These are phyloP conservation scores for Claviceps humidiphila DNA, from an alignment of 2,329 filamentous ascomycete genomes.

Conservation along the genomic window DNA sequence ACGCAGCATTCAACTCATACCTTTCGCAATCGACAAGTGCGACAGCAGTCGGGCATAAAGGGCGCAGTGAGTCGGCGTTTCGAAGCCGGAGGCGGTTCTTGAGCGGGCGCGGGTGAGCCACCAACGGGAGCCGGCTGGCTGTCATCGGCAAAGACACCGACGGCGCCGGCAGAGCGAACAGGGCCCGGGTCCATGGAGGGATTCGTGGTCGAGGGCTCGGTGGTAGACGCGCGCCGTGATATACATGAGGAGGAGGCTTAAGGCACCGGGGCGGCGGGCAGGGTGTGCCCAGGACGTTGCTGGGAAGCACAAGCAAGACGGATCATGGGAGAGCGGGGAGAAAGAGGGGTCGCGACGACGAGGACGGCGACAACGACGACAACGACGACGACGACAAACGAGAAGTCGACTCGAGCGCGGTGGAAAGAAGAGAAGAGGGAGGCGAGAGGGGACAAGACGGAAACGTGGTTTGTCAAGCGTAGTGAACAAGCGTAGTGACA, in stretches of 20 bases:
- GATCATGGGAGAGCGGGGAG: too few relatives aligned
- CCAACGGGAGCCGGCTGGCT: background rate
- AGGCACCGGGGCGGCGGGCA: too few relatives aligned
- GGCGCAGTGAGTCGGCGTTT: slow-evolving; percentile 21
- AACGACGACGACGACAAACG: too few relatives aligned
- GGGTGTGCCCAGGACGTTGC: too few relatives aligned
- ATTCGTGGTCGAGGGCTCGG: slow-evolving; percentile 2
- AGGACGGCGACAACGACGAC: too few relatives aligned
- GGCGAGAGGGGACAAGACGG: too few relatives aligned
- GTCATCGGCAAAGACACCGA: slow-evolving; percentile 5
- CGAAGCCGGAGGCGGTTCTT: slow-evolving; percentile 11
- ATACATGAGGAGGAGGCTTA: slow-evolving; percentile 7
- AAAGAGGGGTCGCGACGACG: too few relatives aligned
- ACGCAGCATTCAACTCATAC: slow-evolving; percentile 11
- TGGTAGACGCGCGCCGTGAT: slow-evolving; percentile 2
- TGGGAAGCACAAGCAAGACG: too few relatives aligned
- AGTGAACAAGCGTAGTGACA: too few relatives aligned
- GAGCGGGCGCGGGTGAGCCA: slow-evolving; percentile 4
- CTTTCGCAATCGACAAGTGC: slow-evolving; percentile 26
- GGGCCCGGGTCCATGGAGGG: slow-evolving; percentile 8
- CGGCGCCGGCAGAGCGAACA: background rate
- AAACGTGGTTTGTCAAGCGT: too few relatives aligned
- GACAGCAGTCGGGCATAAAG: slow-evolving; percentile 19
- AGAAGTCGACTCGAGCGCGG: too few relatives aligned
- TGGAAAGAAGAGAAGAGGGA: too few relatives aligned